A percentile compares a stretch with the other conserved stretches of the same genome.
These are phyloP conservation scores for Populus hybrid DNA, from an alignment of 441 rosid genomes.

Conservation along the genomic window DNA sequence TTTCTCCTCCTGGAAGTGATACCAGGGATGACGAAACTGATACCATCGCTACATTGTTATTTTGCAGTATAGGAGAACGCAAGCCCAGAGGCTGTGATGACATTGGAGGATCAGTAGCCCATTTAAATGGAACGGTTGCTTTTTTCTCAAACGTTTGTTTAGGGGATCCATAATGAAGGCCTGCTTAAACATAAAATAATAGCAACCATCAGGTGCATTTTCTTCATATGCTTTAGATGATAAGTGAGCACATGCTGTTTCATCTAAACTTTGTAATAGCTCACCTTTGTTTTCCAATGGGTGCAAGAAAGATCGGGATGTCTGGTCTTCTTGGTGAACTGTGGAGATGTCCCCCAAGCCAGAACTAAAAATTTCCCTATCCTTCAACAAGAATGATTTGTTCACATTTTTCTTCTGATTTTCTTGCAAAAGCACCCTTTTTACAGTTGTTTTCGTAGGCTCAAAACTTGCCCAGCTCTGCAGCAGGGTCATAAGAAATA, in stretches of 20 bases:
- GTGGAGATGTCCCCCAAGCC: conserved; percentile 29
- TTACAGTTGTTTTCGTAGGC: conserved; percentile 91
- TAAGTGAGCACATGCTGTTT: neutral
- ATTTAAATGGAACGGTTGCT: conserved; percentile 30
- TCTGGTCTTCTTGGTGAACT: conserved; percentile 37
- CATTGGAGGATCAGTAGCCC: conserved; percentile 32
- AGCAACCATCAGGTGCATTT: conserved; percentile 17
- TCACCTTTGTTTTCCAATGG: conserved; percentile 50
- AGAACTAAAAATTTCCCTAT: conserved; percentile 33
- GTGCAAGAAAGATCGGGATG: conserved; percentile 34
- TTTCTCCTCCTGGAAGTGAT: conserved; percentile 27
- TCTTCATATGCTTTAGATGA: conserved; percentile 13
- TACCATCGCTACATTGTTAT: conserved; percentile 27
- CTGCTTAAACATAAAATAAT: conserved; percentile 31
- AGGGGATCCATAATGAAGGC: conserved; percentile 30
- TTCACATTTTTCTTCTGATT: conserved; percentile 38
- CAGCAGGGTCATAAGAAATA: conserved; percentile 23
- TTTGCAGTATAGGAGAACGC: conserved; percentile 38
- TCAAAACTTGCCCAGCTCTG: conserved; percentile 90
- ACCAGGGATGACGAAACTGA: conserved; percentile 35
- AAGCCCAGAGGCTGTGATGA: conserved; percentile 29
- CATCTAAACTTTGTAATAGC: conserved; percentile 20
- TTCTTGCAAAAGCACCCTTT: conserved; percentile 77
- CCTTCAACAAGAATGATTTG: conserved; percentile 36
- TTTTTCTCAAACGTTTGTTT: conserved; percentile 41